Base-by-base conservation (phyloP, 1,284 basidiomycete genomes). In the Apiotrichum siamense region DNA sequence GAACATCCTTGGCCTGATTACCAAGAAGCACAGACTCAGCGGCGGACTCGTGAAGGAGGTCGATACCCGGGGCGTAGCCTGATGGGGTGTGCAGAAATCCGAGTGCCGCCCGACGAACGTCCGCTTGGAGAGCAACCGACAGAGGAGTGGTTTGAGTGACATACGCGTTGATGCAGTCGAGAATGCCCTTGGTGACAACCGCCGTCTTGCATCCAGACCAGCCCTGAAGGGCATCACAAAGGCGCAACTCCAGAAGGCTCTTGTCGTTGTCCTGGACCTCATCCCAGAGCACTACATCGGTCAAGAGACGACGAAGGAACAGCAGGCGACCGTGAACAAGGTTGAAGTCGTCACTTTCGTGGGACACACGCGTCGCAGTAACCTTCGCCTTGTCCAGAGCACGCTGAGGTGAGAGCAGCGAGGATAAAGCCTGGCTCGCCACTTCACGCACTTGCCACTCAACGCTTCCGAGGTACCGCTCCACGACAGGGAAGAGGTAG, bases 361-460 rank as follows among this genome's bases (percentile, higher is more conserved):
- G 55, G 15, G 41, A 46, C 12, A 57, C 36, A 3, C 44, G 39
- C 2, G 48, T 47, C 15, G 33, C 43, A 4, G 33, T 54, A 17
- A 53, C 56, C 29, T 42, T 50, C 9, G 60, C 55, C 29, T 52
- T 47, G 26, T 64, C 47, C 1, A 66, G 21, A 1, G 59, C 62
- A 17, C 58, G 44, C 3, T 42, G 13, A 0, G 68, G 66, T 0
- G 61, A 59, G 7, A 66, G 13, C 4, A 73, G 55, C 10, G 67
- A 68, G 3, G 71, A 63, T 3, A 69, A 36, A 7, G 71, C 71
- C 58, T 74, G 70, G 17, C 65, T 63, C 18, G 71, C 62, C 9
- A 68, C 67, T 44, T 65, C 62, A 21, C 73, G 62, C 7, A 72
- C 57, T 54, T 71, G 66, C 57, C 67, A 66, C 44, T 72, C 68